A percentile compares a stretch with the other conserved stretches of the same genome.
Evolutionary conservation across 495 filamentous ascomycete species (phyloP).

Genomic region (Podospora tetraspora): DNA sequence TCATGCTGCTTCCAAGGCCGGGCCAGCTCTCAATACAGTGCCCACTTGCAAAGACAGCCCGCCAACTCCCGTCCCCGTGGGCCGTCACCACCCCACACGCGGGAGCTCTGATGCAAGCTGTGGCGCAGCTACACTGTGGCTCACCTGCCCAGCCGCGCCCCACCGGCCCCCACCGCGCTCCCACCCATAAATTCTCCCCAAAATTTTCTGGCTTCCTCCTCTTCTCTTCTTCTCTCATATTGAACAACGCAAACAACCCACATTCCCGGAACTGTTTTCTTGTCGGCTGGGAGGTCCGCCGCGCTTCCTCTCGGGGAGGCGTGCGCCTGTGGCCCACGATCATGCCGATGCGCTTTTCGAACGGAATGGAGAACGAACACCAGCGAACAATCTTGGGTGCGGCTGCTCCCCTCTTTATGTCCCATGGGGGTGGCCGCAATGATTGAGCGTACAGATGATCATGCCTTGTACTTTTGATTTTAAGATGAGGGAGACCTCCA

Average conservation of each 20-base stretch:
- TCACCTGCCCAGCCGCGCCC: neutral
- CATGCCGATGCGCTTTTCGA: conserved; percentile 38
- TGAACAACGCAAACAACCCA: conserved; percentile 50
- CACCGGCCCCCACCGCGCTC: neutral
- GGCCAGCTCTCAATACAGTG: neutral
- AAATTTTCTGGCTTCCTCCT: conserved; percentile 22
- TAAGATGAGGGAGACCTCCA: neutral
- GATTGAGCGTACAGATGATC: conserved; percentile 47
- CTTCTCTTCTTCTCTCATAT: conserved; percentile 31
- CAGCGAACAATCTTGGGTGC: conserved; percentile 55
- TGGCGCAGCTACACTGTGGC: conserved; percentile 1
- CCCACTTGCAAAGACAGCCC: neutral
- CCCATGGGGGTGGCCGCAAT: conserved; percentile 50
- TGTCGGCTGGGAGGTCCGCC: conserved; percentile 42
- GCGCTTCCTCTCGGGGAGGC: conserved; percentile 9
- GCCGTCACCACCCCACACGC: neutral
- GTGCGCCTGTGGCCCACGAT: conserved; percentile 40
- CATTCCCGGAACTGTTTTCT: conserved; percentile 43
- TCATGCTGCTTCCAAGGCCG: neutral
- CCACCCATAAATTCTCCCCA: conserved; percentile 19
- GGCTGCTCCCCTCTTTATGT: conserved; percentile 41
- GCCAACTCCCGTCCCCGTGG: neutral
- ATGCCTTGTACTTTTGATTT: neutral
- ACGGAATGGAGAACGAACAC: conserved; percentile 49
- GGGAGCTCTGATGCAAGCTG: neutral